Evolutionary conservation across 768 basidiomycete genomes (phyloP), one percentile per base, ranked within the genome.

Genomic region (Lyophyllum atratum): DNA sequence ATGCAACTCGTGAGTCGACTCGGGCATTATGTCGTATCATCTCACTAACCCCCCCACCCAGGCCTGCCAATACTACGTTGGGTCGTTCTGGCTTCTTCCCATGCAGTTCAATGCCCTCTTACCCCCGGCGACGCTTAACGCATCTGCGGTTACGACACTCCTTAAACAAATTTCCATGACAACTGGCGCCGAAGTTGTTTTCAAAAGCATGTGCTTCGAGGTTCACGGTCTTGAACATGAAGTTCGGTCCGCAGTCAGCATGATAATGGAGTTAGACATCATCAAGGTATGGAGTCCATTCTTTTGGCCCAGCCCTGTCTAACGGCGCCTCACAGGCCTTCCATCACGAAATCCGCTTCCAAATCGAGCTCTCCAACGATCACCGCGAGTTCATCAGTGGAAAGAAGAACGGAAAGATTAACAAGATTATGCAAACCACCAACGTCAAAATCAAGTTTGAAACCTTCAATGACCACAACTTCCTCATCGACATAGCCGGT

Each of bases 391-490:
- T 98, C 75, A 97, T 99, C 72, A 92, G 91, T 55, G 96, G 96
- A 43, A 99, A 99, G 81, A 98, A 98, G 81, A 98, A 98, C 67
- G 96, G 96, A 56, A 99, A 99, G 76, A 93, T 98, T 73, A 98
- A 98, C 80, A 98, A 98, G 78, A 97, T 98, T 71, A 98, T 98
- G 93, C 95, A 98, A 73, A 89, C 87, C 12, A 91, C 95, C 28
- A 92, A 91, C 64, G 95, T 95, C 70, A 96, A 97, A 77, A 97
- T 99, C 80, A 97, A 97, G 74, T 98, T 98, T 60, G 96, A 98
- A 78, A 96, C 95, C 6, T 92, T 96, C 77, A 97, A 95, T 69
- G 94, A 96, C 68, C 86, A 94, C 72, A 94, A 95, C 71, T 95
- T 95, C 76, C 82, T 95, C 66, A 93, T 96, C 66, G 94, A 96